A percentile compares a stretch with the other conserved stretches of the same genome.
Conservation (phyloP, 306 rosid species). For the Luffa acutangula region DNA sequence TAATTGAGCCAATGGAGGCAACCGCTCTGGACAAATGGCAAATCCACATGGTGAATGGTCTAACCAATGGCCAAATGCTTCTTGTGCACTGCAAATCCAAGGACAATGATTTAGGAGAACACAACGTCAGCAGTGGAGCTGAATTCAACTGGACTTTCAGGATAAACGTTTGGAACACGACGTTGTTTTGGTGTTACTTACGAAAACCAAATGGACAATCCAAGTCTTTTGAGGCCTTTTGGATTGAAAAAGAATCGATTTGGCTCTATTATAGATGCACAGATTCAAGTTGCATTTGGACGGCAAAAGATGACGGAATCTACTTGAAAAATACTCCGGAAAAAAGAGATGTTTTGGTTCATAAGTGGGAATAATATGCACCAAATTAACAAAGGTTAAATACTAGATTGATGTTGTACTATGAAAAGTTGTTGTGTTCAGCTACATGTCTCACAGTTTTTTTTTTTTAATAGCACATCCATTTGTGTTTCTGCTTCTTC, state of each 20-base stretch:
- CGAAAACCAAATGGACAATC: not conserved
- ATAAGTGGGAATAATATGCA: too few species aligned
- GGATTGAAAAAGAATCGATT: not conserved
- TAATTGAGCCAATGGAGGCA: not conserved
- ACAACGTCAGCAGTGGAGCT: not conserved
- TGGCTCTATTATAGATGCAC: not conserved
- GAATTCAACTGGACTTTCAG: constrained; percentile 10
- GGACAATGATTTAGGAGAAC: constrained; percentile 5
- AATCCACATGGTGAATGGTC: not conserved
- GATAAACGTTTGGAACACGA: not conserved
- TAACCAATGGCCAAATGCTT: not conserved
- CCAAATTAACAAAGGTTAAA: too few species aligned
- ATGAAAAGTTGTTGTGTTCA: too few species aligned
- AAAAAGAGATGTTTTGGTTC: too few species aligned
- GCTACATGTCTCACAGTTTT: too few species aligned
- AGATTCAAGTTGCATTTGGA: not conserved
- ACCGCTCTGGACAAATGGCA: not conserved
- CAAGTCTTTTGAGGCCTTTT: not conserved
- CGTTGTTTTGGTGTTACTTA: constrained; percentile 4
- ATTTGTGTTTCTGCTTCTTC: too few species aligned
- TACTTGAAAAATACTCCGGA: not conserved
- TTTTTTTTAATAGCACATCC: too few species aligned
- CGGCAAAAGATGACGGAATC: constrained; percentile 9
- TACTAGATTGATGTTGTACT: too few species aligned
- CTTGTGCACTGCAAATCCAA: constrained; percentile 1